A percentile compares a stretch with the other conserved stretches of the same genome.
Conservation (phyloP, 73 alveolate genomes). For the Tetrahymena elliotti region DNA sequence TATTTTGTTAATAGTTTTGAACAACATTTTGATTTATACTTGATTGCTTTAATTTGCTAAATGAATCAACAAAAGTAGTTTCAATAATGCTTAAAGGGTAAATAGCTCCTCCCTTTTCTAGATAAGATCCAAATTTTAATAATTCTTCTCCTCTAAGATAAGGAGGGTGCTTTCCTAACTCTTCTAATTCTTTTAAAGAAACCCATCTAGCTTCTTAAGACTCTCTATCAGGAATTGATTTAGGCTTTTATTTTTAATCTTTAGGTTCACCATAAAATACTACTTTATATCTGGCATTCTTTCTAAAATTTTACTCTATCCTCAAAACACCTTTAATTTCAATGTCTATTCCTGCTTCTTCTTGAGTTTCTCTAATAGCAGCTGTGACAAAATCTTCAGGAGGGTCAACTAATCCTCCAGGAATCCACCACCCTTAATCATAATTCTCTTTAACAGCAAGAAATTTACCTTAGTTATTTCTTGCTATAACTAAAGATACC, state of each 20-base stretch:
- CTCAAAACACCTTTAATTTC: slow-evolving; percentile 53
- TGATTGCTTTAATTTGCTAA: not conserved
- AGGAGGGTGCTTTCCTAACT: slow-evolving; percentile 3
- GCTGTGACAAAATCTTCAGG: slow-evolving; percentile 41
- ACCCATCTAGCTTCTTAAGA: not conserved
- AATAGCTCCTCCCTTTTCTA: slow-evolving; percentile 32
- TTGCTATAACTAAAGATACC: slow-evolving; percentile 13
- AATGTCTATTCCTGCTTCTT: slow-evolving; percentile 63
- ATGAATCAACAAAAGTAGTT: not conserved
- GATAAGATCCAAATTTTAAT: not conserved
- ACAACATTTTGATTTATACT: not conserved
- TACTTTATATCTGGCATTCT: slow-evolving; percentile 39
- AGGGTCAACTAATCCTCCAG: slow-evolving; percentile 46
- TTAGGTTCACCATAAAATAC: slow-evolving; percentile 64
- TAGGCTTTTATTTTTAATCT: slow-evolving; percentile 49
- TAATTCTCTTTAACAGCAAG: slow-evolving; percentile 15
- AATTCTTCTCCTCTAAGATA: slow-evolving; percentile 24
- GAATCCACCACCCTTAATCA: slow-evolving; percentile 33
- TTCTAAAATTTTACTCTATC: slow-evolving; percentile 45
- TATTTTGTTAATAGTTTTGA: not conserved
- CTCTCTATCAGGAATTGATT: slow-evolving; percentile 36
- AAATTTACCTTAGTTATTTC: slow-evolving; percentile 25
- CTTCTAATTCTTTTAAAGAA: slow-evolving; percentile 1
- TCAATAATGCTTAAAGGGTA: slow-evolving; percentile 1
- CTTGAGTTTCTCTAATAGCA: slow-evolving; percentile 62